Conservation (phyloP, 2,329 filamentous ascomycete species). For the Fusarium compactum region DNA sequence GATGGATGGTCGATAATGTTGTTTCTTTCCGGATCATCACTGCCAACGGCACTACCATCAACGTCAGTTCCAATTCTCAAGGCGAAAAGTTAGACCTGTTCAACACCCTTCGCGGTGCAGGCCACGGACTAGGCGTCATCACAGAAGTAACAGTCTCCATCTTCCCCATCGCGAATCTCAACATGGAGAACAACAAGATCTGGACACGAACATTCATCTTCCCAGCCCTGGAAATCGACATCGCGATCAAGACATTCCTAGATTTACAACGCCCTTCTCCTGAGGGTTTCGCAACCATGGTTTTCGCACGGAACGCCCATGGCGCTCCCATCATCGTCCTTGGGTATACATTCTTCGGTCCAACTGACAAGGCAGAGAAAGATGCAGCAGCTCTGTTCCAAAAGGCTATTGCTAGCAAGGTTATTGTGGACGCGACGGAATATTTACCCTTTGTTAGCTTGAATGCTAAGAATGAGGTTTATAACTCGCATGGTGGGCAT, state of each 20-base stretch:
- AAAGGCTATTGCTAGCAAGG: slow-evolving; percentile 24
- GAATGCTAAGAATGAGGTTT: slow-evolving; percentile 40
- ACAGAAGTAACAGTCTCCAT: slow-evolving; percentile 45
- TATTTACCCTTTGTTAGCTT: slow-evolving; percentile 35
- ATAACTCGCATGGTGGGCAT: slow-evolving; percentile 48
- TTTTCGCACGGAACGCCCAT: slow-evolving; percentile 48
- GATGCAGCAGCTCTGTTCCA: slow-evolving; percentile 34
- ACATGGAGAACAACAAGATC: slow-evolving; percentile 47
- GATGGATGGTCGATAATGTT: slow-evolving; percentile 51
- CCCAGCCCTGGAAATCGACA: slow-evolving; percentile 36
- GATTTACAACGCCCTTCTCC: slow-evolving; percentile 31
- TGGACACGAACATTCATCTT: slow-evolving; percentile 52
- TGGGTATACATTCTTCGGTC: slow-evolving; percentile 42
- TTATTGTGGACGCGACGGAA: slow-evolving; percentile 43
- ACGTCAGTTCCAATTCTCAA: slow-evolving; percentile 21
- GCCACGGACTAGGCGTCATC: slow-evolving; percentile 52
- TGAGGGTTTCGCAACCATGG: slow-evolving; percentile 36
- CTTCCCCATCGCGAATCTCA: slow-evolving; percentile 43
- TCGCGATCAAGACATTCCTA: slow-evolving; percentile 41
- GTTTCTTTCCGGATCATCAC: slow-evolving; percentile 48
- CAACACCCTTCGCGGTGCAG: slow-evolving; percentile 51
- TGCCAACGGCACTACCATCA: slow-evolving; percentile 20
- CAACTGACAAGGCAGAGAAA: slow-evolving; percentile 41
- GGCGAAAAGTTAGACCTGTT: slow-evolving; percentile 48
- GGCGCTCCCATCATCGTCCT: slow-evolving; percentile 49